A percentile compares a stretch with the other conserved stretches of the same genome.
phyloP scores from a whole-genome alignment of 345 rosid genomes.

The Sisymbrium altissimum region DNA sequence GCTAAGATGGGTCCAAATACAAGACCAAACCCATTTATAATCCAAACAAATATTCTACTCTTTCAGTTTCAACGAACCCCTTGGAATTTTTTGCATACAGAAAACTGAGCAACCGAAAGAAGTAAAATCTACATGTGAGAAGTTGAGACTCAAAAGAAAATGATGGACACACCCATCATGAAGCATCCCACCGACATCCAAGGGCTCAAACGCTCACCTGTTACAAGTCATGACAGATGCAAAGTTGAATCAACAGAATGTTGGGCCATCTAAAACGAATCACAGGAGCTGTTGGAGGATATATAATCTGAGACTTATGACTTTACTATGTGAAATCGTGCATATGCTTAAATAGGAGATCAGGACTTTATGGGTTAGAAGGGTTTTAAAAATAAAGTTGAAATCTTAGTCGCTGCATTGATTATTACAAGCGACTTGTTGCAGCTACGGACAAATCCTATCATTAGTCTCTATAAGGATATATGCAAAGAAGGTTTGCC shows the following conservation, averaged over 20 bases:
- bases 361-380: not conserved
- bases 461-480: not conserved
- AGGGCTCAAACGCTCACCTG: slow-evolving; percentile 94
- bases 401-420: not conserved
- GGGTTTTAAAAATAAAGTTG: not conserved
- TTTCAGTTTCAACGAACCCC: not conserved
- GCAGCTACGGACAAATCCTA: not conserved
- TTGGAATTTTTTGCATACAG: slow-evolving; percentile 7
- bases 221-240: not conserved
- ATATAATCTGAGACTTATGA: not conserved
- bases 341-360: not conserved
- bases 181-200: slow-evolving; percentile 96
- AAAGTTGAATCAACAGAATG: not conserved
- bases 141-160: slow-evolving; percentile 58
- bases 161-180: slow-evolving; percentile 76
- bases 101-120: slow-evolving; percentile 11
- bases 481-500: not conserved
- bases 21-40: slow-evolving; percentile 8
- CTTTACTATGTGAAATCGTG: not conserved
- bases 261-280: not conserved
- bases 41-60: not conserved
- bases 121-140: slow-evolving; percentile 20
- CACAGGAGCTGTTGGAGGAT: not conserved
- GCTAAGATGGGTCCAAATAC: not conserved
- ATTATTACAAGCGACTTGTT: not conserved